Conservation (phyloP, 2,329 filamentous ascomycete species). For the Stenocarpella maydis region DNA sequence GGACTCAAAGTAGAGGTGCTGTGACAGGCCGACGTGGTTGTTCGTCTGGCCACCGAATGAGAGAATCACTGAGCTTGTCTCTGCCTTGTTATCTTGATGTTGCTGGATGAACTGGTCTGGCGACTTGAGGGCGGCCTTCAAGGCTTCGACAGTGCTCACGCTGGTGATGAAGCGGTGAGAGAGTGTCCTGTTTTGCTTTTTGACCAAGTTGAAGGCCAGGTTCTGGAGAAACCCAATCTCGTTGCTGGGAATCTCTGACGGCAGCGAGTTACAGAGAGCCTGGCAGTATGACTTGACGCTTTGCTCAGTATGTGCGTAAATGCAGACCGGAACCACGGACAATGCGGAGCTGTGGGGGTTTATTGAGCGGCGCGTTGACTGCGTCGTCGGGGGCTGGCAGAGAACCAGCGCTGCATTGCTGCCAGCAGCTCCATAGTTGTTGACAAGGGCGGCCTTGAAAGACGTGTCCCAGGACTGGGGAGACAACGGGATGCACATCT, state of each 20-base stretch:
- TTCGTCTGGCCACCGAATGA: slow-evolving; percentile 50
- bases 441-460: slow-evolving; percentile 43
- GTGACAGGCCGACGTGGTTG: slow-evolving; percentile 39
- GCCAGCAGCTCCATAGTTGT: slow-evolving; percentile 48
- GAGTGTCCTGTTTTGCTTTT: background rate
- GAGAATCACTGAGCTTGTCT: slow-evolving; percentile 42
- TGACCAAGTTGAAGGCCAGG: background rate
- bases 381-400: background rate
- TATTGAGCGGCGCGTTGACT: background rate
- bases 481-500: slow-evolving; percentile 33
- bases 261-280: background rate
- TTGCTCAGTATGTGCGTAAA: slow-evolving; percentile 35
- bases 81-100: background rate
- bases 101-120: background rate
- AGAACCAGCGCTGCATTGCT: slow-evolving; percentile 43
- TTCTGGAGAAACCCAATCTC: background rate
- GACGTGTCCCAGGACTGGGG: slow-evolving; percentile 40
- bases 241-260: background rate
- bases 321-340: slow-evolving; percentile 3
- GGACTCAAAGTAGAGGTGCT: slow-evolving; percentile 42
- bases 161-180: slow-evolving; percentile 1
- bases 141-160: background rate
- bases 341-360: background rate
- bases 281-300: slow-evolving; percentile 27
- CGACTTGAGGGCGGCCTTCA: background rate